phyloP scores from a whole-genome alignment of 2,329 filamentous ascomycete species.

The Setomelanomma holmii region DNA sequence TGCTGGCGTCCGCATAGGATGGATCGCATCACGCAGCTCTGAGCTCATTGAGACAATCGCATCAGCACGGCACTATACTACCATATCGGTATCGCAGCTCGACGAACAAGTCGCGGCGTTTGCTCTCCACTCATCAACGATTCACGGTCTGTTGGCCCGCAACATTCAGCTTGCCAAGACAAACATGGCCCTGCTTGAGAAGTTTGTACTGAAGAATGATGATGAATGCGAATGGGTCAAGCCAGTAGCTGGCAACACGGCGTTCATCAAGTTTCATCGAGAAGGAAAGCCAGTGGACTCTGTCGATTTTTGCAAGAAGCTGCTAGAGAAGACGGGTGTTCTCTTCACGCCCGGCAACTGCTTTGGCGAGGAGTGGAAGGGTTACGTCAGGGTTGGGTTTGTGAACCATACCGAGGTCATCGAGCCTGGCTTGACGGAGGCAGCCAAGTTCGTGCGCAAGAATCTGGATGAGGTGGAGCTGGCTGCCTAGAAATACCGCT shows the following conservation, averaged over 20 bases:
- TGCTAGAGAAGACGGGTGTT: slow-evolving; percentile 73
- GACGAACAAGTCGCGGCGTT: slow-evolving; percentile 81
- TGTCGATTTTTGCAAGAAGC: slow-evolving; percentile 71
- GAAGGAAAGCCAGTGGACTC: slow-evolving; percentile 72
- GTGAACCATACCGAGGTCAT: slow-evolving; percentile 75
- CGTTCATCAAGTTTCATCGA: slow-evolving; percentile 73
- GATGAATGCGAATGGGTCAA: slow-evolving; percentile 73
- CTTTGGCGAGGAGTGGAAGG: slow-evolving; percentile 75
- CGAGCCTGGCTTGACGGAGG: slow-evolving; percentile 66
- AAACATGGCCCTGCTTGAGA: slow-evolving; percentile 71
- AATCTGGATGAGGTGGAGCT: slow-evolving; percentile 60
- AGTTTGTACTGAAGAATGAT: slow-evolving; percentile 70
- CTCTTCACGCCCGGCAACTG: slow-evolving; percentile 78
- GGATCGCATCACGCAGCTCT: slow-evolving; percentile 74
- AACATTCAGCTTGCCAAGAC: slow-evolving; percentile 72
- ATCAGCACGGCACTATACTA: slow-evolving; percentile 78
- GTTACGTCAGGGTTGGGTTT: slow-evolving; percentile 80
- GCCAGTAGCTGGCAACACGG: slow-evolving; percentile 80
- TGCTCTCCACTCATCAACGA: slow-evolving; percentile 70
- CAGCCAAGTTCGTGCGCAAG: slow-evolving; percentile 63
- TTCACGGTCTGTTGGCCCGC: slow-evolving; percentile 67
- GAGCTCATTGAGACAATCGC: slow-evolving; percentile 70
- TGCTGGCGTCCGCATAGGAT: slow-evolving; percentile 82
- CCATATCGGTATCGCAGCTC: slow-evolving; percentile 82
- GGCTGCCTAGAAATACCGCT: slow-evolving; percentile 30